Evolutionary conservation across 352 stramenopile genomes (phyloP).

Genomic region (Phytophthora sp.): DNA sequence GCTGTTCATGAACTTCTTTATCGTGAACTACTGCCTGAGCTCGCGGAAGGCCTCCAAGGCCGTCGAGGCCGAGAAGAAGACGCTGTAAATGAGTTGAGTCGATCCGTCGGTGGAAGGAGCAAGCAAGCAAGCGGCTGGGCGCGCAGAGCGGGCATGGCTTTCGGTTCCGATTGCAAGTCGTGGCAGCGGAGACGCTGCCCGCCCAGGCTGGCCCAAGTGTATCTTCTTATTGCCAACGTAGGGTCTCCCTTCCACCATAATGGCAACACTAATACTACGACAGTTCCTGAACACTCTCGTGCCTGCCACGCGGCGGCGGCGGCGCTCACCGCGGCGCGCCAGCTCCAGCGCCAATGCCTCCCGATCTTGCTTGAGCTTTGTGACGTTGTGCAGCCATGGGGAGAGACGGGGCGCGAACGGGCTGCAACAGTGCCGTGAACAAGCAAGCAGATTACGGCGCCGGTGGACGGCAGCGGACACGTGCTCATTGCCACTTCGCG

Average conservation of each 20-base stretch:
- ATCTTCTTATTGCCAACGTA: conserved; percentile 40
- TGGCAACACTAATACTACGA: conserved; percentile 32
- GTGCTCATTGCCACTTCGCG: too few species aligned
- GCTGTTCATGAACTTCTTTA: conserved; percentile 97
- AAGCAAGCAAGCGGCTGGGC: conserved; percentile 20
- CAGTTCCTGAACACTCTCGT: conserved; percentile 20
- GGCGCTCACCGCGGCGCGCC: too few species aligned
- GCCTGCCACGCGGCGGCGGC: not conserved
- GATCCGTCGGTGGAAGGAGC: conserved; percentile 31
- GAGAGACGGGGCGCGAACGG: conserved; percentile 19
- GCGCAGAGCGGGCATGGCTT: not conserved
- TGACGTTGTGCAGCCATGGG: conserved; percentile 29
- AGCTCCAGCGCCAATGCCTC: too few species aligned
- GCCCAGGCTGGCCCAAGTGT: conserved; percentile 28
- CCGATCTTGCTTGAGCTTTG: not conserved
- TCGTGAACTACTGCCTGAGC: conserved; percentile 88
- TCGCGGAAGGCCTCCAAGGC: conserved; percentile 36
- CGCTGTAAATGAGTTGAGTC: conserved; percentile 35
- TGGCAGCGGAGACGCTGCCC: not conserved
- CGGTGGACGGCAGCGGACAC: too few species aligned
- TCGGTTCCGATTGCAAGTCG: conserved; percentile 11
- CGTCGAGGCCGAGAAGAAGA: conserved; percentile 46
- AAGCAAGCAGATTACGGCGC: not conserved
- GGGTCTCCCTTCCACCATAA: conserved; percentile 34
- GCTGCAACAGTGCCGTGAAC: conserved; percentile 2